Conservation (phyloP, 495 filamentous ascomycete species). For the Daldinia bambusicola region DNA sequence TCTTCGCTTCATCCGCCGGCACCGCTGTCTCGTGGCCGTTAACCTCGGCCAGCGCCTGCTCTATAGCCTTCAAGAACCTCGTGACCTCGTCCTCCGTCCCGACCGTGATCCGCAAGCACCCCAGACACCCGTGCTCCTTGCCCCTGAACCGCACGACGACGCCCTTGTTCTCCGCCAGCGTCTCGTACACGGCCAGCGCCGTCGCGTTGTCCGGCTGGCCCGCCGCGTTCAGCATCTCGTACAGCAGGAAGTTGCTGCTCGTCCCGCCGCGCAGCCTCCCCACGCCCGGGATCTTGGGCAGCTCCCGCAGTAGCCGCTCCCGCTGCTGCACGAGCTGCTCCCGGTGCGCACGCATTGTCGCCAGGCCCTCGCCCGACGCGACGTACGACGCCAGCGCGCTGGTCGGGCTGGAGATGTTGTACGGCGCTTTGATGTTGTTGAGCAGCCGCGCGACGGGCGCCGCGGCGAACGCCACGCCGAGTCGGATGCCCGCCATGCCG, state of each 20-base stretch:
- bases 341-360: conserved; percentile 74
- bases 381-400: conserved; percentile 81
- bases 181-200: conserved; percentile 82
- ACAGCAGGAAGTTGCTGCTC: conserved; percentile 88
- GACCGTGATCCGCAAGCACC: conserved; percentile 90
- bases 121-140: conserved; percentile 87
- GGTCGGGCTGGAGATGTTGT: conserved; percentile 90
- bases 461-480: conserved; percentile 72
- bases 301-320: conserved; percentile 74
- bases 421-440: conserved; percentile 94
- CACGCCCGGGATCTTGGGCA: conserved; percentile 80
- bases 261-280: conserved; percentile 83
- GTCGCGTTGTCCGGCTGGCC: conserved; percentile 80
- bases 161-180: conserved; percentile 83
- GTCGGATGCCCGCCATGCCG: conserved; percentile 89
- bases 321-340: conserved; percentile 78
- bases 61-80: conserved; percentile 75
- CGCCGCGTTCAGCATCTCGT: conserved; percentile 79
- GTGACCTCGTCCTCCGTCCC: conserved; percentile 89
- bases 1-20: conserved; percentile 48
- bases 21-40: conserved; percentile 43
- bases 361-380: conserved; percentile 69
- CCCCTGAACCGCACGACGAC: conserved; percentile 95
- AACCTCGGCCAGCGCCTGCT: conserved; percentile 67
- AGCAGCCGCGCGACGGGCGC: conserved; percentile 72